Evolutionary conservation across 78 protist species (phyloP), one percentile per base, ranked within the genome.

Genomic region (Dictyostelium brefeldianum): DNA sequence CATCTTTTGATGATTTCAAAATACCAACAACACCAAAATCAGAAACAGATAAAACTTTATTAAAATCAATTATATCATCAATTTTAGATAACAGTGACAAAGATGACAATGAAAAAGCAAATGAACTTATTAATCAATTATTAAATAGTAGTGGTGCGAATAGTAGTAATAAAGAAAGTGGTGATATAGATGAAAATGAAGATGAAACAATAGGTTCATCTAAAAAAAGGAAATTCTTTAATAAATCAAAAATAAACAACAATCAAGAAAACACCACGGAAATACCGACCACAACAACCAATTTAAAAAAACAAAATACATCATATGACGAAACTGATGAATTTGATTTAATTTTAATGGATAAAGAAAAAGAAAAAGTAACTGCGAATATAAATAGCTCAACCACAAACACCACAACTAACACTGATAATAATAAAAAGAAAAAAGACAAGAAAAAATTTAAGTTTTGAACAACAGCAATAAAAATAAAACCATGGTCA

Each of bases 281-380:
- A 36, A 36, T 2, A 3, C 43, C 43, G 2, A 36, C 43, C 43
- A 36, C 43, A 3, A 1, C 43, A 36, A 36, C 43, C 43, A 36
- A 36, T 36, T 36, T 36, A 36, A 36, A 36, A 36, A 36, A 36
- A 36, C 43, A 36, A 36, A 36, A 36, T 36, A 36, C 43, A 36
- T 36, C 27, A 67, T 67, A 67, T 67, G 75, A 67, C 31, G 75
- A 67, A 67, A 31, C 27, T 67, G 75, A 67, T 31, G 75, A 67
- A 67, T 31, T 67, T 3, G 75, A 67, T 31, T 31, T 20, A 12
- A 31, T 67, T 67, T 67, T 67, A 67, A 17, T 31, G 17, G 75
- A 67, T 14, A 67, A 67, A 15, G 36, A 67, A 3, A 67, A 67
- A 67, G 70, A 62, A 2, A 11, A 11, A 11, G 70, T 8, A 9